Percentiles rank a stretch among this genome's conserved stretches.
Evolutionary conservation across 371 early-diverging fungal genomes (phyloP).

Genomic region (Nematocida ironsii): DNA sequence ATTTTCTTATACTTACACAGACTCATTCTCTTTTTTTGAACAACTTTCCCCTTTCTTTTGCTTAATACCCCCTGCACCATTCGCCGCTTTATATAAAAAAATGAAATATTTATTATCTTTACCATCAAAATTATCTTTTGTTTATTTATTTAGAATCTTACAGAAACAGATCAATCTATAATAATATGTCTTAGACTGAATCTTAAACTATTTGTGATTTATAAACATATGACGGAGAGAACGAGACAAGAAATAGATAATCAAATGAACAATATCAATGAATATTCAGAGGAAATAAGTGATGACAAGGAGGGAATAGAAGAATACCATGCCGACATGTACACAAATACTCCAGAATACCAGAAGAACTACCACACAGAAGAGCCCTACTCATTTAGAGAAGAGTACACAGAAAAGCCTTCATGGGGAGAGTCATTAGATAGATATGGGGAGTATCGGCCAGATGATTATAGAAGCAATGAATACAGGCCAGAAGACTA

Average conservation of each 20-base stretch:
- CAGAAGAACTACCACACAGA: constrained; percentile 20
- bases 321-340: constrained; percentile 31
- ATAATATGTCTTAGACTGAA: constrained; percentile 34
- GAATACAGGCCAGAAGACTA: constrained; percentile 12
- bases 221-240: constrained; percentile 60
- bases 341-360: constrained; percentile 16
- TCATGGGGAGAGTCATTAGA: background rate
- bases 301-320: constrained; percentile 27
- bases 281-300: constrained; percentile 50
- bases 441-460: constrained; percentile 12
- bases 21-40: constrained; percentile 4
- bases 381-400: constrained; percentile 1
- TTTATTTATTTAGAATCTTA: constrained; percentile 49
- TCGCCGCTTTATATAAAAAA: background rate
- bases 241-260: constrained; percentile 53
- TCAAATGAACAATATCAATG: constrained; percentile 47
- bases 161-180: constrained; percentile 57
- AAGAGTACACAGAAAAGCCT: constrained; percentile 4
- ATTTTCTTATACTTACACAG: constrained; percentile 40
- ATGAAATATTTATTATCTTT: constrained; percentile 20
- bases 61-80: constrained; percentile 56
- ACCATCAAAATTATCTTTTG: constrained; percentile 30
- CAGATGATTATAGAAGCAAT: background rate
- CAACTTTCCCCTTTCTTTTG: constrained; percentile 25
- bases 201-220: constrained; percentile 56